Evolutionary conservation across 2,329 filamentous ascomycete genomes (phyloP), one percentile per base, ranked within the genome.

Genomic region (Ophiocordyceps camponoti-floridani): DNA sequence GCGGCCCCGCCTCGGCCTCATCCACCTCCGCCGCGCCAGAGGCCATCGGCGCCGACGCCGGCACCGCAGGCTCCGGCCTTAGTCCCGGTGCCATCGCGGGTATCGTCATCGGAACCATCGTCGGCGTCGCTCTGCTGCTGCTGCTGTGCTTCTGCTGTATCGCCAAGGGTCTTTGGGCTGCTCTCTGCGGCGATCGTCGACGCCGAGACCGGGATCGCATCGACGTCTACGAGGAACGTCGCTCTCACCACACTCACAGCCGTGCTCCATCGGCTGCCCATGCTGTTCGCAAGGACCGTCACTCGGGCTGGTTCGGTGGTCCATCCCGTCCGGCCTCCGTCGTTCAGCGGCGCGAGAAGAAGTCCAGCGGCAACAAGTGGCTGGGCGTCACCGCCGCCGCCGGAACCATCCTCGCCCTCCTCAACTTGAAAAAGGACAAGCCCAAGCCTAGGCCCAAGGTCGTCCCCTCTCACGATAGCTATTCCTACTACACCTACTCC

Each of bases 141-240:
- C 69, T 84, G 8, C 63, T 87, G 54, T 86, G 81, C 67, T 78
- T 84, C 64, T 87, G 77, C 70, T 84, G 81, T 66, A 77, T 79
- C 47, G 69, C 72, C 47, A 69, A 72, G 50, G 74, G 74, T 13
- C 63, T 79, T 40, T 82, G 77, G 70, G 68, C 75, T 49, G 16
- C 5, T 16, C 14, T 37, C 33, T 37, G 33, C 33, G 33, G 70
- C 72, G 43, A 58, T 83, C 51, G 74, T 84, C 50, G 79, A 79
- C 30, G 70, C 75, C 53, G 66, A 66, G 65, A 66, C 52, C 60
- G 64, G 23, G 74, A 77, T 48, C 62, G 65, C 42, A 71, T 79
- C 53, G 76, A 81, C 42, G 65, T 77, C 45, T 66, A 72, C 53
- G 77, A 83, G 56, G 77, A 83, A 57, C 73, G 73, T 41, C 75